These are phyloP conservation scores for Sporobolus alterniflorus DNA, from an alignment of 202 grass and related monocot species.

Conservation along the genomic window DNA sequence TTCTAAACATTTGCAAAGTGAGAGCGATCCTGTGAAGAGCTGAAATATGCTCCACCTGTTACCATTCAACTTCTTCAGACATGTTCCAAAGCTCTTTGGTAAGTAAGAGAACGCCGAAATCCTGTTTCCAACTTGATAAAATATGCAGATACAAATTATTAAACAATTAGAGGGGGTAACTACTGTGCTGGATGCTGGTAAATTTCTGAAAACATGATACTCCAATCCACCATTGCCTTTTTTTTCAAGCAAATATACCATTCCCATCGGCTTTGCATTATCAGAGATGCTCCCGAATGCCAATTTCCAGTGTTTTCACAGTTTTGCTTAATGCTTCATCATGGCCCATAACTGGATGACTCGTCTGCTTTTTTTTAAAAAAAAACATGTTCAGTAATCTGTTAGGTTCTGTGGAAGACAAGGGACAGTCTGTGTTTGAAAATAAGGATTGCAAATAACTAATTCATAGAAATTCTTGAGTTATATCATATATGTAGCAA, in stretches of 20 bases:
- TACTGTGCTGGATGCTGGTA: too few relatives aligned
- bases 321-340: background rate
- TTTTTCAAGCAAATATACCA: background rate
- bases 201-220: too few relatives aligned
- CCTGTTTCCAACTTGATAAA: background rate
- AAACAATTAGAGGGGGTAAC: too few relatives aligned
- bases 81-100: background rate
- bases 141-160: background rate
- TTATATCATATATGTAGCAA: background rate
- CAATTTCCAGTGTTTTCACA: background rate
- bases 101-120: background rate
- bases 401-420: background rate
- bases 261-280: background rate
- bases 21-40: background rate
- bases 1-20: background rate
- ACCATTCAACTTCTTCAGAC: background rate
- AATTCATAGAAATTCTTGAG: background rate
- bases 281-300: background rate
- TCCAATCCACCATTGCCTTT: too few relatives aligned
- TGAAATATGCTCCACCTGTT: background rate
- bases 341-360: background rate
- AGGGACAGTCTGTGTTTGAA: background rate
- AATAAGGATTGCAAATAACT: background rate
- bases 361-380: background rate
- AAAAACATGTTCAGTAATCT: background rate